Conservation (phyloP, 106 monocot species). For the Dendrobium nobile region DNA sequence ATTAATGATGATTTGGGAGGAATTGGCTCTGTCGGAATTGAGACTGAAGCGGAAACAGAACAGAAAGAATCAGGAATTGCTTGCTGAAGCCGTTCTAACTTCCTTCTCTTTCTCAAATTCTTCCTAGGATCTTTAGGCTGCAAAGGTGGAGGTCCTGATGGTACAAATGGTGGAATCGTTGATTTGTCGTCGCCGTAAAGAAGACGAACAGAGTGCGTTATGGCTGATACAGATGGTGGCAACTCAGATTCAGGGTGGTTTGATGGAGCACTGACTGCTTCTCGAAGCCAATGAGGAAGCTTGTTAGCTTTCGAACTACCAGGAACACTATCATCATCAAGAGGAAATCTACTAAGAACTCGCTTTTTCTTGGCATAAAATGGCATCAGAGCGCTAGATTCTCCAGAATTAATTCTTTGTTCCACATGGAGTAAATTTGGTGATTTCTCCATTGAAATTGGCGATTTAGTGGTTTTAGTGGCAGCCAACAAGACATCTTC, state of each 20-base stretch:
- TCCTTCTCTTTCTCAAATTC: conserved; percentile 49
- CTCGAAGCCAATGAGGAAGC: conserved; percentile 92
- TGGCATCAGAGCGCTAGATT: conserved; percentile 13
- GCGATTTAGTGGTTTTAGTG: conserved; percentile 22
- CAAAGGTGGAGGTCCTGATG: conserved; percentile 45
- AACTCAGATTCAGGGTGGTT: conserved; percentile 33
- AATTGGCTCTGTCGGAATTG: neutral
- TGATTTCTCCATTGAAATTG: conserved; percentile 31
- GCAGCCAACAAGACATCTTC: conserved; percentile 15
- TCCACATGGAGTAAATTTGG: conserved; percentile 22
- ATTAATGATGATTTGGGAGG: neutral
- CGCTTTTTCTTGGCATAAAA: conserved; percentile 21
- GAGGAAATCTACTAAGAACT: neutral
- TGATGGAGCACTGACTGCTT: conserved; percentile 55
- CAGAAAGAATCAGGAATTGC: neutral
- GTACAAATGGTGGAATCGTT: conserved; percentile 60
- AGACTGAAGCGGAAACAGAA: conserved; percentile 8
- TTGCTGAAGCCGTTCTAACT: conserved; percentile 18
- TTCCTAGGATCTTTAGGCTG: conserved; percentile 74
- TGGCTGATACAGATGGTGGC: conserved; percentile 69
- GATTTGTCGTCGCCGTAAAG: conserved; percentile 65
- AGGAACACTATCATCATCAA: conserved; percentile 15
- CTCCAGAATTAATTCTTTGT: conserved; percentile 13
- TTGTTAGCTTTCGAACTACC: conserved; percentile 51
- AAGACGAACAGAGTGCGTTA: conserved; percentile 60